Percentiles rank a stretch among this genome's conserved stretches.
phyloP scores from a whole-genome alignment of 2,329 filamentous ascomycete genomes.

The Aspergillus tamarii region DNA sequence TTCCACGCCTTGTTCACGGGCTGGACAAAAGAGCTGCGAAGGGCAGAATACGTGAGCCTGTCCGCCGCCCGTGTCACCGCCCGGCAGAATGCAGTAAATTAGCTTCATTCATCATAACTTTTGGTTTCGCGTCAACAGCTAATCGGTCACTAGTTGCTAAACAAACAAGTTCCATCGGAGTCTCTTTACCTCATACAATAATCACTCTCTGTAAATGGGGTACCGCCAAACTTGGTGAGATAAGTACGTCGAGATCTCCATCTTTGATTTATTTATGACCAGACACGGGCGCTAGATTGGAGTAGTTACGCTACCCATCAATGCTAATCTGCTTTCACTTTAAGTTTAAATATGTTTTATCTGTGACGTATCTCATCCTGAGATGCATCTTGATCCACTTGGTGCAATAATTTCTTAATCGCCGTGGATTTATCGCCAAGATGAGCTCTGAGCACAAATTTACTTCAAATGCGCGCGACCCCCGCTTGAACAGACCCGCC shows the following conservation, averaged over 20 bases:
- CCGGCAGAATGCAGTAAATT: constrained; percentile 29
- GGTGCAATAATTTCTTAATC: background rate
- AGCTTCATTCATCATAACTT: background rate
- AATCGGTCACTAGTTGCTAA: background rate
- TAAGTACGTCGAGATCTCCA: background rate
- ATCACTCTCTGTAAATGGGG: background rate
- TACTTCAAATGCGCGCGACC: constrained; percentile 20
- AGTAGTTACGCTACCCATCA: background rate
- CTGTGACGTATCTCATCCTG: background rate
- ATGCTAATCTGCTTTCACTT: background rate
- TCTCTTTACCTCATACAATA: background rate
- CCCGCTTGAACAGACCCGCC: constrained; percentile 19
- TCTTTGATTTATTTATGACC: background rate
- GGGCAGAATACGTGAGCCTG: constrained; percentile 19
- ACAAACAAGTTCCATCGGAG: background rate
- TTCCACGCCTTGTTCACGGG: constrained; percentile 16
- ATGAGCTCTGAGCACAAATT: constrained; percentile 18
- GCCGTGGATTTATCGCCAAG: background rate
- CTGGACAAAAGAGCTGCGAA: constrained; percentile 17
- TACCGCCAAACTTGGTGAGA: background rate
- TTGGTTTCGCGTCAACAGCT: background rate
- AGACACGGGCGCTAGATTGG: background rate
- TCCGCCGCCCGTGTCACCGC: constrained; percentile 23
- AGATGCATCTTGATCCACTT: background rate
- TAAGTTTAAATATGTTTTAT: background rate